Evolutionary conservation across 2,329 filamentous ascomycete genomes (phyloP).

Genomic region (Didymella lethalis): DNA sequence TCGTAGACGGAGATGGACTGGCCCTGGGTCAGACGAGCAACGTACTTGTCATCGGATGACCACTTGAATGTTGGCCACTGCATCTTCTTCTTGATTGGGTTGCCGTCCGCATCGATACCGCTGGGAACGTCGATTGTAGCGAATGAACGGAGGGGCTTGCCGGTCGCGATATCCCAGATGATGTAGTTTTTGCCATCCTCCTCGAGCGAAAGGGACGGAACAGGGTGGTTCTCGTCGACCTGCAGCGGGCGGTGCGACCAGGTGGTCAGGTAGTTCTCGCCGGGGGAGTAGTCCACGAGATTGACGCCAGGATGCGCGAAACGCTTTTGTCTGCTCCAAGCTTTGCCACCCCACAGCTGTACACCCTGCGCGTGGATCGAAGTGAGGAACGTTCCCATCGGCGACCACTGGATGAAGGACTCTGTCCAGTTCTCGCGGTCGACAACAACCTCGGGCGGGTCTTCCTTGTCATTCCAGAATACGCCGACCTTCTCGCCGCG

Average conservation of each 20-base stretch:
- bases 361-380: conserved; percentile 97
- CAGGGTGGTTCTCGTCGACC: conserved; percentile 86
- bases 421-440: conserved; percentile 98
- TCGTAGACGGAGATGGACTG: conserved; percentile 93
- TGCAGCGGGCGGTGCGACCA: conserved; percentile 96
- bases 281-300: conserved; percentile 92
- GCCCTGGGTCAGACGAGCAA: conserved; percentile 87
- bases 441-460: conserved; percentile 84
- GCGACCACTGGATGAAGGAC: conserved; percentile 97
- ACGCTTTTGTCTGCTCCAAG: conserved; percentile 88
- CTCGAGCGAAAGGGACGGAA: conserved; percentile 76
- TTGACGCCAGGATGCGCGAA: conserved; percentile 97
- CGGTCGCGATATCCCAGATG: conserved; percentile 94
- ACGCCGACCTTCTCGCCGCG: conserved; percentile 90
- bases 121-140: conserved; percentile 83
- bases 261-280: conserved; percentile 91
- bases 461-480: conserved; percentile 98
- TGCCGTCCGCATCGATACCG: conserved; percentile 67
- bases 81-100: conserved; percentile 84
- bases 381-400: conserved; percentile 89
- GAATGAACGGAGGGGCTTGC: conserved; percentile 90
- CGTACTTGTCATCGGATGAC: conserved; percentile 97
- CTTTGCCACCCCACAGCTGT: conserved; percentile 91
- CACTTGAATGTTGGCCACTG: conserved; percentile 99
- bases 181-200: conserved; percentile 99